Conservation (phyloP, 73 alveolate species). For the Symbiodinium pilosum region DNA sequence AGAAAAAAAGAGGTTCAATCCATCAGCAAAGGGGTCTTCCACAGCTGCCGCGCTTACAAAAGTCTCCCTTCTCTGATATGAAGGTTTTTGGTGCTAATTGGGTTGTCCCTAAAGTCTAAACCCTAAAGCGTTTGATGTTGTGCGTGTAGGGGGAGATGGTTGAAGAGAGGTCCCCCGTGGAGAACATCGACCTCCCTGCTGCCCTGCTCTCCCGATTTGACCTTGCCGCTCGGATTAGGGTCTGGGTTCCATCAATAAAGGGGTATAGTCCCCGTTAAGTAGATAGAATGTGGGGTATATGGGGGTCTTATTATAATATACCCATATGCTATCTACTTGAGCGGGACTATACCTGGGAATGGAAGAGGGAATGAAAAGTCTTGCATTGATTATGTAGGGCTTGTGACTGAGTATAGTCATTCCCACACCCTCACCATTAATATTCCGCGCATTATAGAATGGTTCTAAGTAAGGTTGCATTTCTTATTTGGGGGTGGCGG, state of each 20-base stretch:
- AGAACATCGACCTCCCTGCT: constrained; percentile 99
- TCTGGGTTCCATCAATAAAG: neutral
- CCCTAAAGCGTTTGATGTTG: neutral
- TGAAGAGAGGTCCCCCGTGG: constrained; percentile 97
- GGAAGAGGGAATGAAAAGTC: too few species aligned
- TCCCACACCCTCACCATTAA: too few species aligned
- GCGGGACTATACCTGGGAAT: too few species aligned
- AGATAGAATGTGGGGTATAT: neutral
- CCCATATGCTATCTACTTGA: neutral
- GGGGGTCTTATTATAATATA: neutral
- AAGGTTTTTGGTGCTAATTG: neutral
- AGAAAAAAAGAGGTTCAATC: too few species aligned
- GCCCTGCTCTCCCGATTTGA: constrained; percentile 99
- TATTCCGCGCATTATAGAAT: too few species aligned
- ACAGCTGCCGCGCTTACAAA: too few species aligned
- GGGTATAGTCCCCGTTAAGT: neutral
- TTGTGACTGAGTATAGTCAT: too few species aligned
- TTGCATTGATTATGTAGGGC: too few species aligned
- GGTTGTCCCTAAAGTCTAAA: neutral
- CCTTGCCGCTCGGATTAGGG: constrained; percentile 29
- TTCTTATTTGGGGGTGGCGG: too few species aligned
- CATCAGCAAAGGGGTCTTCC: too few species aligned
- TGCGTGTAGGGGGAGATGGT: neutral
- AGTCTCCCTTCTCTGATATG: too few species aligned
- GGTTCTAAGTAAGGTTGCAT: too few species aligned